Evolutionary conservation across 2,329 filamentous ascomycete species (phyloP).

Genomic region (Aspergillus latus): DNA sequence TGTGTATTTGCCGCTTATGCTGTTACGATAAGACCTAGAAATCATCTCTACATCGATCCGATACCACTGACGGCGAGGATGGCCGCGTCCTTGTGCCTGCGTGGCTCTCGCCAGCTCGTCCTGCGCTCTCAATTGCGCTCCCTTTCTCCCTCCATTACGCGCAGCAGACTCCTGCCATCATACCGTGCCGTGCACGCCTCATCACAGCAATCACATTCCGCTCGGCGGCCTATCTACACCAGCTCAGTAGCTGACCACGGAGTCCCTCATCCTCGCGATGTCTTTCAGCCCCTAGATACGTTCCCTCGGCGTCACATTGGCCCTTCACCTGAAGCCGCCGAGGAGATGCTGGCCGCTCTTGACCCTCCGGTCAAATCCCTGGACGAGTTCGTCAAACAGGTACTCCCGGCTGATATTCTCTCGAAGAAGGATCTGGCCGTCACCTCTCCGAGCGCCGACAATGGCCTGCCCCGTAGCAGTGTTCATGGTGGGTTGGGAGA

Average conservation of each 20-base stretch:
- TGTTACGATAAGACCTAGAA: conserved; percentile 1
- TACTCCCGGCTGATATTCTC: conserved; percentile 77
- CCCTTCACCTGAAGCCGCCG: conserved; percentile 66
- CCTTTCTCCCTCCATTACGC: conserved; percentile 24
- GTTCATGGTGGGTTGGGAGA: conserved; percentile 49
- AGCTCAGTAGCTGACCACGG: conserved; percentile 89
- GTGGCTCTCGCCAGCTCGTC: conserved; percentile 37
- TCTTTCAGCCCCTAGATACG: conserved; percentile 53
- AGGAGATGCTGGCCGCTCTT: conserved; percentile 76
- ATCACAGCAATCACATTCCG: conserved; percentile 24
- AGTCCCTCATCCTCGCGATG: conserved; percentile 38
- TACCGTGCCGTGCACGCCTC: conserved; percentile 32
- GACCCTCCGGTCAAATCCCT: conserved; percentile 71
- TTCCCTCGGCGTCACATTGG: conserved; percentile 87
- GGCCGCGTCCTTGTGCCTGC: conserved; percentile 38
- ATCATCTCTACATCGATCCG: conserved; percentile 2
- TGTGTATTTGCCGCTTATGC: conserved; percentile 6
- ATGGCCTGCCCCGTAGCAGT: conserved; percentile 42
- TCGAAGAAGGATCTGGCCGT: conserved; percentile 65
- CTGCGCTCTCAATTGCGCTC: conserved; percentile 33
- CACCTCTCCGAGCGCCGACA: conserved; percentile 45
- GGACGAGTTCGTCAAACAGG: conserved; percentile 81
- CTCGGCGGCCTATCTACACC: conserved; percentile 66
- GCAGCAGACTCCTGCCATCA: conserved; percentile 29
- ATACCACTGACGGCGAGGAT: conserved; percentile 19